Conservation (phyloP, 345 rosid genomes). For the Litchi chinensis region DNA sequence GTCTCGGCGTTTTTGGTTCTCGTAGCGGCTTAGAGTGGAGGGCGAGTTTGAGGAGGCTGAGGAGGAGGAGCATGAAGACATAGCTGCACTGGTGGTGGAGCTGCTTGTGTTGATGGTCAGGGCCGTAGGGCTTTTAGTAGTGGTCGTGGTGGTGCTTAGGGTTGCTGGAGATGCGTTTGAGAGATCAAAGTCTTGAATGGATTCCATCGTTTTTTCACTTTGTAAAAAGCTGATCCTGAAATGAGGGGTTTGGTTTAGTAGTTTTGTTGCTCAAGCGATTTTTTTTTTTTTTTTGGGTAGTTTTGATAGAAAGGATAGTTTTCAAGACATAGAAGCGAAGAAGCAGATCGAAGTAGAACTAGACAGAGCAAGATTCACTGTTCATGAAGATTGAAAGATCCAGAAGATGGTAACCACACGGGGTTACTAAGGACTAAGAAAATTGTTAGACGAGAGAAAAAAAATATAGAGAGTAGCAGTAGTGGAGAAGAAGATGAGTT, state of each 20-base stretch:
- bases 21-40: constrained; percentile 78
- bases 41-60: constrained; percentile 45
- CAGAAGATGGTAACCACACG: not conserved
- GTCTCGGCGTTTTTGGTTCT: constrained; percentile 94
- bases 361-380: constrained; percentile 14
- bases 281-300: too few species aligned
- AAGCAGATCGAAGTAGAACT: not conserved
- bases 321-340: not conserved
- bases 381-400: constrained; percentile 5
- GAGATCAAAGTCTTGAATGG: constrained; percentile 49
- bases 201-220: constrained; percentile 38
- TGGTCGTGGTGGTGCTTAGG: constrained; percentile 14
- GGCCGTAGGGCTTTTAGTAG: constrained; percentile 26
- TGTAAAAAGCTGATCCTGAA: not conserved
- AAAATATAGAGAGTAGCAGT: not conserved
- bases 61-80: constrained; percentile 31
- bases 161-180: constrained; percentile 21
- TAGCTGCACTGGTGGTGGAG: constrained; percentile 11
- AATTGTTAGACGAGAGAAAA: not conserved
- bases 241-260: not conserved
- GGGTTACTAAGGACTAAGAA: not conserved
- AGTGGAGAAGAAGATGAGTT: not conserved
- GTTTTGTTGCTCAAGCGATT: not conserved
- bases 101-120: constrained; percentile 28
- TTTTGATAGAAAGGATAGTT: not conserved